Conservation (phyloP, 163 green algal genomes). For the Prototheca cutis region DNA sequence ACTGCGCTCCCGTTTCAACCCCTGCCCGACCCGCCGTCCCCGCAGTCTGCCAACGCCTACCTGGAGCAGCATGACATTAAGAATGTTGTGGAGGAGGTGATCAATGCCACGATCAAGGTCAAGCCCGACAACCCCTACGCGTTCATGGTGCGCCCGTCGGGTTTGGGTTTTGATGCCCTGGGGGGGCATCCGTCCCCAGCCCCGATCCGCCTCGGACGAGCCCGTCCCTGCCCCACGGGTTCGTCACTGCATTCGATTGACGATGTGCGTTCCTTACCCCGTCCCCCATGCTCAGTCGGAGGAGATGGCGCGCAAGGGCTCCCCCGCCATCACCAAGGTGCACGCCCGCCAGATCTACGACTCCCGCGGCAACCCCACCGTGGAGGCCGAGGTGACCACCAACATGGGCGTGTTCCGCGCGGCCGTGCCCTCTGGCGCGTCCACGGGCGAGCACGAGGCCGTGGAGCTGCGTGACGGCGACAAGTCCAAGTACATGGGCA, state of each 20-base stretch:
- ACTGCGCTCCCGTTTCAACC: background rate
- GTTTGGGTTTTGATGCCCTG: background rate
- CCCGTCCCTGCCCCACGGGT: too few species aligned
- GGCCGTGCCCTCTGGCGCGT: conserved; percentile 88
- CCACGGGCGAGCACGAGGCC: conserved; percentile 95
- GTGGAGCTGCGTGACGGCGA: conserved; percentile 94
- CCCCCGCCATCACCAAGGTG: conserved; percentile 75
- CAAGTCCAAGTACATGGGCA: conserved; percentile 84
- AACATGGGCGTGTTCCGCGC: conserved; percentile 84
- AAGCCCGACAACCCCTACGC: conserved; percentile 79
- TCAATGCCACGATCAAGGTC: conserved; percentile 83
- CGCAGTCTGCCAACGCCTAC: conserved; percentile 16
- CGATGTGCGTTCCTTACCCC: background rate
- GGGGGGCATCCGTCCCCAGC: too few species aligned
- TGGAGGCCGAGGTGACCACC: conserved; percentile 79
- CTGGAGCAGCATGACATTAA: conserved; percentile 41
- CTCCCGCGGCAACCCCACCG: conserved; percentile 96
- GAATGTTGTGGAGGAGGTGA: conserved; percentile 81
- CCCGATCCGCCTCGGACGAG: too few species aligned
- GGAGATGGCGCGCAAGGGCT: conserved; percentile 58
- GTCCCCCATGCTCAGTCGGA: conserved; percentile 44
- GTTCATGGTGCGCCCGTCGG: conserved; percentile 63
- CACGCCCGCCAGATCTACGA: conserved; percentile 92
- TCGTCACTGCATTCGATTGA: background rate
- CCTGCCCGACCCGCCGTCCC: background rate